Conservation (phyloP, 2,329 filamentous ascomycete species). For the Apiospora rasikravindrae region DNA sequence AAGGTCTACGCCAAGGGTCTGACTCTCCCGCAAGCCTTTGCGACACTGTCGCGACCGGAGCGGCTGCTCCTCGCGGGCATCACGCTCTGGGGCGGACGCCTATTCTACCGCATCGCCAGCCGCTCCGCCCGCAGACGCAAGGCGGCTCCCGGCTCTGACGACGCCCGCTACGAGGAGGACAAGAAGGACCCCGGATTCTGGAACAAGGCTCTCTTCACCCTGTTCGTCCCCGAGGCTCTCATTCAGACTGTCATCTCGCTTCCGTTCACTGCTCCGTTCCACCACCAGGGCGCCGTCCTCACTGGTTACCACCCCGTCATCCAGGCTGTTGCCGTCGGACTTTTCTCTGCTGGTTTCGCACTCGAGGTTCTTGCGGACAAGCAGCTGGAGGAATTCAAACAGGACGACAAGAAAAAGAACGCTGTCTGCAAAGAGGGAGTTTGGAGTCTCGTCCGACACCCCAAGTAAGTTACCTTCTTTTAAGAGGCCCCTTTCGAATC, state of each 20-base stretch:
- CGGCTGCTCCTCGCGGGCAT: conserved; percentile 61
- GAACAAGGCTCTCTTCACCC: conserved; percentile 58
- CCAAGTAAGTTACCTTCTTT: conserved; percentile 54
- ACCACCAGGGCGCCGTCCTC: conserved; percentile 39
- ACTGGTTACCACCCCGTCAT: conserved; percentile 40
- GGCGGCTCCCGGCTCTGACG: conserved; percentile 48
- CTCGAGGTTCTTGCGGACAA: conserved; percentile 62
- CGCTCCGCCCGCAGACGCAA: conserved; percentile 49
- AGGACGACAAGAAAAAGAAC: conserved; percentile 38
- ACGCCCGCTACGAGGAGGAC: conserved; percentile 57
- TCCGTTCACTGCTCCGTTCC: conserved; percentile 62
- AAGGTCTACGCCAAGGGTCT: conserved; percentile 50
- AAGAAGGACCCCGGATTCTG: conserved; percentile 62
- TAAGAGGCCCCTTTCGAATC: not conserved
- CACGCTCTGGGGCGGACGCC: conserved; percentile 60
- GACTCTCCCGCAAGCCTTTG: conserved; percentile 51
- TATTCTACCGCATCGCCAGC: conserved; percentile 59
- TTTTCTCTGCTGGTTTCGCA: conserved; percentile 62
- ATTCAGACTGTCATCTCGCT: conserved; percentile 61
- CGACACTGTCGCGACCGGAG: conserved; percentile 57
- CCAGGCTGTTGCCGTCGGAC: conserved; percentile 53
- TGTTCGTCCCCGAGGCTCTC: conserved; percentile 63
- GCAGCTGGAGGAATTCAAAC: conserved; percentile 58
- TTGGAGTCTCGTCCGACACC: conserved; percentile 66
- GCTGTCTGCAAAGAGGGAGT: conserved; percentile 60